Percentiles rank a stretch among this genome's conserved stretches.
phyloP scores from a whole-genome alignment of 139 green algal species.

The Raphidocelis subcapitata region DNA sequence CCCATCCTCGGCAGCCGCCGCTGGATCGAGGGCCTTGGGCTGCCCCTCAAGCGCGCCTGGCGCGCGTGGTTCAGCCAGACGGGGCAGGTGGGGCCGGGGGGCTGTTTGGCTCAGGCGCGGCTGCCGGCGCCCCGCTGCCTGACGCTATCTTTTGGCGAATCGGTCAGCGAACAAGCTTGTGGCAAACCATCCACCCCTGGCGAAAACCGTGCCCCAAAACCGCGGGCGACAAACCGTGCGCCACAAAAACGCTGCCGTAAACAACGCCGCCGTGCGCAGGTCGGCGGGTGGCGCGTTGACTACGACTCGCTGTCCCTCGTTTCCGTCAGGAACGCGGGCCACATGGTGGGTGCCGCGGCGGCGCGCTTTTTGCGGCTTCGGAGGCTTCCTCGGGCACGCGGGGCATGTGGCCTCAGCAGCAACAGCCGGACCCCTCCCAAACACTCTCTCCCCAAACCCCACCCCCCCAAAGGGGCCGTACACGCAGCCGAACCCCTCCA shows the following conservation, averaged over 20 bases:
- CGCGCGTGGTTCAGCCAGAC: slow-evolving; percentile 35
- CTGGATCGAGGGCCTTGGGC: slow-evolving; percentile 52
- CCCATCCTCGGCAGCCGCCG: slow-evolving; percentile 56
- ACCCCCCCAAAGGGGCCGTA: too few relatives aligned
- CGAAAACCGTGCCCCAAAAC: neutral
- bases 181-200: neutral
- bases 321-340: slow-evolving; percentile 69
- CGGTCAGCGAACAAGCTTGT: neutral
- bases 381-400: too few relatives aligned
- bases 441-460: too few relatives aligned
- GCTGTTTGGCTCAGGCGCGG: neutral
- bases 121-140: neutral
- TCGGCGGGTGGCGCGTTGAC: slow-evolving; percentile 55
- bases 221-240: neutral
- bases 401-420: too few relatives aligned
- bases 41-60: slow-evolving; percentile 37
- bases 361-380: too few relatives aligned
- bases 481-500: too few relatives aligned
- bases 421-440: too few relatives aligned
- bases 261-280: slow-evolving; percentile 25
- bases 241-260: neutral
- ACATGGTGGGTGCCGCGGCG: slow-evolving; percentile 47
- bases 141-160: neutral
- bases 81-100: slow-evolving; percentile 31
- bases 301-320: slow-evolving; percentile 73